Evolutionary conservation across 768 basidiomycete species (phyloP).

Genomic region (Dictyophora rubrovolvata): DNA sequence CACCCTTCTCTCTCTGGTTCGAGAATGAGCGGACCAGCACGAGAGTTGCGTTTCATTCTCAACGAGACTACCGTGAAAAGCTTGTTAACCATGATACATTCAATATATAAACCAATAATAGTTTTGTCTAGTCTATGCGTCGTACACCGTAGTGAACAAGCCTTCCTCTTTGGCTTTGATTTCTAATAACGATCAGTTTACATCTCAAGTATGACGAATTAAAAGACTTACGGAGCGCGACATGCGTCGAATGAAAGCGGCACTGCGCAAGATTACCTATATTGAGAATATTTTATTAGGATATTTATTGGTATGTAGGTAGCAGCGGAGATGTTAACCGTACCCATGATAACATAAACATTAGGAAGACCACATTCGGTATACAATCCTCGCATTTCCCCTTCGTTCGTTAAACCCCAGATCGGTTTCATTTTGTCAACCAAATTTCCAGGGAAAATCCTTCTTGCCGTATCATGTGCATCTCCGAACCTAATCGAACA

Average conservation of each 20-base stretch:
- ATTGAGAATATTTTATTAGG: not conserved
- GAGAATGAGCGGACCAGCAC: not conserved
- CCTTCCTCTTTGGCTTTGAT: constrained; percentile 59
- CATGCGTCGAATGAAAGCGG: constrained; percentile 57
- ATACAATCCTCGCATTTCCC: constrained; percentile 44
- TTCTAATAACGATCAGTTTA: constrained; percentile 28
- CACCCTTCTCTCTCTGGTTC: not conserved
- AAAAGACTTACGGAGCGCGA: constrained; percentile 48
- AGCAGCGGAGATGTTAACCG: constrained; percentile 3
- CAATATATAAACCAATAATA: too few relatives aligned
- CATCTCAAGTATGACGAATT: not conserved
- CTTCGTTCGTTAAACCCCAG: constrained; percentile 59
- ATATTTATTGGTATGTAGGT: not conserved
- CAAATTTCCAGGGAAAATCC: constrained; percentile 39
- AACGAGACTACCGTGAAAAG: too few relatives aligned
- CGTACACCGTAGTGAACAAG: constrained; percentile 17
- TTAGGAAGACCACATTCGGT: constrained; percentile 46
- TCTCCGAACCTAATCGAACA: constrained; percentile 33
- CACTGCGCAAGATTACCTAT: constrained; percentile 48
- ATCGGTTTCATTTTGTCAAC: constrained; percentile 38
- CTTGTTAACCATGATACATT: not conserved
- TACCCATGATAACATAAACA: constrained; percentile 54
- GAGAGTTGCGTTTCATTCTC: not conserved
- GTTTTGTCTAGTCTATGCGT: not conserved
- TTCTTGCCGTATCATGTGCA: constrained; percentile 26